phyloP scores from a whole-genome alignment of 208 protist species.

The Leishmania tarentolae region DNA sequence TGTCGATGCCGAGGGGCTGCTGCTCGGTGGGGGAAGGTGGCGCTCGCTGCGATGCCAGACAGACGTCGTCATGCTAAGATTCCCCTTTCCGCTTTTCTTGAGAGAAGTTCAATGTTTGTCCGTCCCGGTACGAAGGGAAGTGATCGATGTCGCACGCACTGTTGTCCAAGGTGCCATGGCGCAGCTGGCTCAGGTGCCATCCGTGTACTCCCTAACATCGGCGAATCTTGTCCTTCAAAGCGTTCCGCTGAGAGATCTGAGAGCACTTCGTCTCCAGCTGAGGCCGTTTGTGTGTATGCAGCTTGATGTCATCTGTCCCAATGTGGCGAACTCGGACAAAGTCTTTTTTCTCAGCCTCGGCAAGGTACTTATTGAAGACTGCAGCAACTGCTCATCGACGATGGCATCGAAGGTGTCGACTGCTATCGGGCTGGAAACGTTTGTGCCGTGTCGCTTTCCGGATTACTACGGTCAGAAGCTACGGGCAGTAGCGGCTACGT shows the following conservation, averaged over 20 bases:
- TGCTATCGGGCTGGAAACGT: constrained; percentile 52
- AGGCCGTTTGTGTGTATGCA: constrained; percentile 45
- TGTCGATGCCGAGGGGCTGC: constrained; percentile 54
- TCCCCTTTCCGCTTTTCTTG: constrained; percentile 37
- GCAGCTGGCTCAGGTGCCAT: constrained; percentile 33
- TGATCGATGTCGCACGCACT: constrained; percentile 36
- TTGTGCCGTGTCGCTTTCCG: constrained; percentile 45
- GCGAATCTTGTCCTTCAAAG: constrained; percentile 48
- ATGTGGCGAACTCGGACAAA: constrained; percentile 59
- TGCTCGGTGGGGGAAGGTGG: constrained; percentile 46
- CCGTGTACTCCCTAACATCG: constrained; percentile 34
- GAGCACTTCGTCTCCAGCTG: constrained; percentile 46
- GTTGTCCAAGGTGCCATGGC: constrained; percentile 27
- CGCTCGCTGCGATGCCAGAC: constrained; percentile 62
- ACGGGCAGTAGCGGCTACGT: constrained; percentile 31
- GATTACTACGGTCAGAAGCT: constrained; percentile 32
- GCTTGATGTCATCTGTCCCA: constrained; percentile 52
- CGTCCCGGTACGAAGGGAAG: constrained; percentile 13
- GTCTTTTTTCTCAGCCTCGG: constrained; percentile 68
- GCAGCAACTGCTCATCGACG: neutral
- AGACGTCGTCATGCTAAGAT: constrained; percentile 41
- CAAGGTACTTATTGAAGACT: constrained; percentile 33
- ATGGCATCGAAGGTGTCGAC: neutral
- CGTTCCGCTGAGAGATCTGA: constrained; percentile 35
- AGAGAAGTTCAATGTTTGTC: constrained; percentile 32